These are phyloP conservation scores for Globisporangium sylvaticum DNA, from an alignment of 352 stramenopile species.

Conservation along the genomic window DNA sequence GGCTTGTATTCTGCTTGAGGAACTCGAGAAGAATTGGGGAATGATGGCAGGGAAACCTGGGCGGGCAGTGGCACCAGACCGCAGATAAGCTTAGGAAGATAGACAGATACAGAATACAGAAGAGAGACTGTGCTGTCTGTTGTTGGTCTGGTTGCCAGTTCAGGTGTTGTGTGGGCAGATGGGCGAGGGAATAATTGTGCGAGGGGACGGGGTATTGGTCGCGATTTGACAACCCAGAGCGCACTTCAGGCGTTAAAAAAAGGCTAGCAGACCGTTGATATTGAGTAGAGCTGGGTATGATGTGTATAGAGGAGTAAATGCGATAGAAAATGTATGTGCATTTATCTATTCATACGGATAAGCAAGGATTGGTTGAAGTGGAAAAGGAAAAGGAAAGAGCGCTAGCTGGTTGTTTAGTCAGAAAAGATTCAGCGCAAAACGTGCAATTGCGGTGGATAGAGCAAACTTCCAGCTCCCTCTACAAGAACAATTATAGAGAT, in stretches of 20 bases:
- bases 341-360: neutral
- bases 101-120: neutral
- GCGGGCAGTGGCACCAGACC: neutral
- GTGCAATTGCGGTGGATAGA: neutral
- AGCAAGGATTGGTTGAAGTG: neutral
- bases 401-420: neutral
- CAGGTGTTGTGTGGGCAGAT: neutral
- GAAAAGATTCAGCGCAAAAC: neutral
- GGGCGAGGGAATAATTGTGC: neutral
- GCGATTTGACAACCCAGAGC: neutral
- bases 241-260: no score
- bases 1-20: slow-evolving; percentile 9
- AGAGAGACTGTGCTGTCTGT: neutral
- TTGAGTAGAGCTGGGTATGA: neutral
- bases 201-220: neutral
- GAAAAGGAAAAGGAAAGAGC: no score
- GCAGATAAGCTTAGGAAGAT: neutral
- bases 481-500: slow-evolving; percentile 7
- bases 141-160: neutral
- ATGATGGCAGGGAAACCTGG: neutral
- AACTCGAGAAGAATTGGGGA: slow-evolving; percentile 10
- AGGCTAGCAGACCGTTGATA: no score
- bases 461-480: neutral
- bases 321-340: neutral
- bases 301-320: neutral